Evolutionary conservation across 2,329 filamentous ascomycete genomes (phyloP).

Genomic region (Epichloe aotearoae): DNA sequence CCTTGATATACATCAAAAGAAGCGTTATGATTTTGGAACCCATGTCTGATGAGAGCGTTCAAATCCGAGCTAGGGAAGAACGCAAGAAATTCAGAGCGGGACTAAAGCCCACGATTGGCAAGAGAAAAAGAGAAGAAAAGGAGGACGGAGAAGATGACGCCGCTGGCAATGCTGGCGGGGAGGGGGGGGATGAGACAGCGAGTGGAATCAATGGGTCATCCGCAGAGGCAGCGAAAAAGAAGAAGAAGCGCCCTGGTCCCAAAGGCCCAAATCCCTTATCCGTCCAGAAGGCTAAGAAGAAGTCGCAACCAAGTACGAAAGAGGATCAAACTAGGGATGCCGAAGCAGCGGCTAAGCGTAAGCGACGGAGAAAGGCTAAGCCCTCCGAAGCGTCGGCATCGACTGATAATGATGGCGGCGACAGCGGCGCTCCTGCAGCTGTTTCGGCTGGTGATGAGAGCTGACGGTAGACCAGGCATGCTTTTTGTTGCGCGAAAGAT

Average conservation of each 20-base stretch:
- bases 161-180: slow-evolving; percentile 20
- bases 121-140: slow-evolving; percentile 37
- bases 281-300: slow-evolving; percentile 55
- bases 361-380: slow-evolving; percentile 20
- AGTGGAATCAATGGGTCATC: slow-evolving; percentile 6
- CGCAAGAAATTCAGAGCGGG: slow-evolving; percentile 61
- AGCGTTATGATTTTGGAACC: slow-evolving; percentile 62
- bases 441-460: not conserved
- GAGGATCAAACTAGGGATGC: slow-evolving; percentile 13
- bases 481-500: not conserved
- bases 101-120: slow-evolving; percentile 38
- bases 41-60: slow-evolving; percentile 55
- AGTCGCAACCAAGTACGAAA: slow-evolving; percentile 13
- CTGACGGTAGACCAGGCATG: not conserved
- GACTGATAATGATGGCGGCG: slow-evolving; percentile 5
- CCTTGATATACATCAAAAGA: slow-evolving; percentile 64
- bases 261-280: slow-evolving; percentile 61
- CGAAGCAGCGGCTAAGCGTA: slow-evolving; percentile 17
- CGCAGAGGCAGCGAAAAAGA: slow-evolving; percentile 31
- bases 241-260: slow-evolving; percentile 44
- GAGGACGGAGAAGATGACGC: slow-evolving; percentile 20
- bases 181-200: slow-evolving; percentile 19
- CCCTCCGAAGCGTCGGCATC: not conserved
- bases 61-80: slow-evolving; percentile 55
- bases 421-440: slow-evolving; percentile 4